These are phyloP conservation scores for Eremochloa ophiuroides DNA, from an alignment of 176 grass and related monocot genomes.

Conservation along the genomic window DNA sequence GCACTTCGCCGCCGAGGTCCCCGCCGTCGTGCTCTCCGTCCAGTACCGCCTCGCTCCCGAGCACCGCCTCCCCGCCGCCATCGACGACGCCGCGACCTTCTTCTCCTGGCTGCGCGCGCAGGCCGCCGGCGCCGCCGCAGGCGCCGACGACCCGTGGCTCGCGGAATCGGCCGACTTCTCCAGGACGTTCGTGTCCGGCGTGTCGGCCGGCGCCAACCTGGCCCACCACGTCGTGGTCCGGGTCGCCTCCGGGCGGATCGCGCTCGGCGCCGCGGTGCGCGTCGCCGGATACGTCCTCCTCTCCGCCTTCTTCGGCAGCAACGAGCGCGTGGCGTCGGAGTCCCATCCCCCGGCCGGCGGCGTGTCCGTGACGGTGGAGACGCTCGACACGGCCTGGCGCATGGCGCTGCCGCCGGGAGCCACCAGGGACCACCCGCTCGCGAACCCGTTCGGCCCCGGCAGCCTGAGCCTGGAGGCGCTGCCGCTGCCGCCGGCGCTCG, in stretches of 20 bases:
- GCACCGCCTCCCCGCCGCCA: constrained; percentile 31
- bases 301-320: constrained; percentile 52
- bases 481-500: constrained; percentile 37
- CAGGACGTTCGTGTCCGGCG: constrained; percentile 28
- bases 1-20: background rate
- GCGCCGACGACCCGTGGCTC: constrained; percentile 22
- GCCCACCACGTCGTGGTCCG: constrained; percentile 24
- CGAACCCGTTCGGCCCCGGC: constrained; percentile 57
- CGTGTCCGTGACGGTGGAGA: constrained; percentile 21
- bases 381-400: constrained; percentile 50
- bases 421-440: constrained; percentile 53
- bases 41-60: constrained; percentile 54
- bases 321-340: constrained; percentile 36
- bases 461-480: constrained; percentile 32
- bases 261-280: background rate
- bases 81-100: constrained; percentile 30
- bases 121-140: background rate
- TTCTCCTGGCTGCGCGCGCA: constrained; percentile 22
- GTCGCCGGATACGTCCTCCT: constrained; percentile 53
- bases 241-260: background rate
- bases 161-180: constrained; percentile 24
- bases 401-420: constrained; percentile 52
- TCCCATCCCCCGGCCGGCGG: constrained; percentile 18
- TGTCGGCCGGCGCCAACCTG: constrained; percentile 43
- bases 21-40: constrained; percentile 33